Base-by-base conservation (phyloP, 148 eudicot species). In the Oxyria digyna region DNA sequence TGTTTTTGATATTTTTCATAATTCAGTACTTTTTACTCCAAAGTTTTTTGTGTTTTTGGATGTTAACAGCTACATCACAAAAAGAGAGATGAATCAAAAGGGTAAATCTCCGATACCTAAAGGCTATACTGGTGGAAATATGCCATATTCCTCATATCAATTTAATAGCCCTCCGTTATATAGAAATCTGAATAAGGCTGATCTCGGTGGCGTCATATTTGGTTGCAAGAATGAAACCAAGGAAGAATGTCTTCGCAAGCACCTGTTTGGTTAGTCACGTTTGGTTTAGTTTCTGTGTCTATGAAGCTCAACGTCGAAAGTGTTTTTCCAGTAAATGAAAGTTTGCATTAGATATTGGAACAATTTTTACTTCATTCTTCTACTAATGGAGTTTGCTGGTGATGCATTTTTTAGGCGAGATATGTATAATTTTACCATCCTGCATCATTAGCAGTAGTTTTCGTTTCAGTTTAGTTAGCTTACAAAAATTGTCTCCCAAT, bases 151-250 rank as follows among this genome's bases (percentile, higher is more conserved):
- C n/a, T n/a, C n/a, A n/a, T n/a, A n/a, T n/a, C n/a, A 21, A 52
- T 33, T 27, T 40, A 24, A 38, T 23, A 9, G 26, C 27, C 23
- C 63, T 14, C 23, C 65, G 38, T 37, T 38, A 54, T 29, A 23
- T 41, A 83, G 96, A 81, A 81, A 85, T 71, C 72, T 92, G 80
- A 68, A 63, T 26, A 85, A 83, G 74, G 76, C 40, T 57, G 72
- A 82, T 4, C 85, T 93, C 45, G 96, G 90, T 10, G 91, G 95
- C 24, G 90, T 89, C 32, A 79, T 93, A 73, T 93, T 87, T 81
- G 95, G 96, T 70, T 81, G 88, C 87, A 89, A 83, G 20, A 74
- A 77, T 13, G 67, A 23, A 62, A 89, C 95, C 26, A 80, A 83
- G 15, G 52, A 78, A 32, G 95, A 89, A 78, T 89, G 98, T 75